Base-by-base conservation (phyloP, 1,139 yeast genomes). In the Groenewaldozyma sp. region DNA sequence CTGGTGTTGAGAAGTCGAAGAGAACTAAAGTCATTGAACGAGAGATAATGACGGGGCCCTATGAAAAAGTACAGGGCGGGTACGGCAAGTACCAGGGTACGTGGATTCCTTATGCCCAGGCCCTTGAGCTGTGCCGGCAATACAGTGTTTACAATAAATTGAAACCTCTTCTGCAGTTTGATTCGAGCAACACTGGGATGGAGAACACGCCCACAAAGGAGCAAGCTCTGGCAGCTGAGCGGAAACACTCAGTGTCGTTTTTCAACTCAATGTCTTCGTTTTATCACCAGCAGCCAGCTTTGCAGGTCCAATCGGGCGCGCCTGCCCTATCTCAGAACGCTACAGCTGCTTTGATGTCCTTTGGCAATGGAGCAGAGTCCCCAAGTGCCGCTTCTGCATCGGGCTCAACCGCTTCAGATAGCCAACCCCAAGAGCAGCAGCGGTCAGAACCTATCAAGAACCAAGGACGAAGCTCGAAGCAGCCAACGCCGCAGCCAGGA, bases 1-100 rank as follows among this genome's bases (percentile, higher is more conserved):
- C 97, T 39, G 82, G 86, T 55, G 87, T 88, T 58, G 95, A 95
- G 46, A 88, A 88, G 60, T 95, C 96, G 2, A 86, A 82, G 58
- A 68, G 97, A 54, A 88, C 96, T 10, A 78, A 94, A 56, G 87
- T 87, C 47, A 71, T 88, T 52, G 97, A 91, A 56, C 79, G 82
- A 54, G 96, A 93, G 46, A 94, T 88, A 17, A 94, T 86, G 52
- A 78, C 76, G 39, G 94, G 94, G 2, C 64, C 69, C 11, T 95
- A 86, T 59, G 96, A 88, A 55, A 88, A 88, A 60, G 87, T 91
- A 20, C 97, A 91, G 60, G 98, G 97, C 48, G 97, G 97, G 2
- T 88, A 87, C 52, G 97, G 97, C 36, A 80, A 91, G 56, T 91
- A 87, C 61, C 97, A 91, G 60, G 98, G 98, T 17, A 84, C 96